Percentiles rank a stretch among this genome's conserved stretches.
These are phyloP conservation scores for Mycena venus DNA, from an alignment of 768 basidiomycete genomes.

Conservation along the genomic window DNA sequence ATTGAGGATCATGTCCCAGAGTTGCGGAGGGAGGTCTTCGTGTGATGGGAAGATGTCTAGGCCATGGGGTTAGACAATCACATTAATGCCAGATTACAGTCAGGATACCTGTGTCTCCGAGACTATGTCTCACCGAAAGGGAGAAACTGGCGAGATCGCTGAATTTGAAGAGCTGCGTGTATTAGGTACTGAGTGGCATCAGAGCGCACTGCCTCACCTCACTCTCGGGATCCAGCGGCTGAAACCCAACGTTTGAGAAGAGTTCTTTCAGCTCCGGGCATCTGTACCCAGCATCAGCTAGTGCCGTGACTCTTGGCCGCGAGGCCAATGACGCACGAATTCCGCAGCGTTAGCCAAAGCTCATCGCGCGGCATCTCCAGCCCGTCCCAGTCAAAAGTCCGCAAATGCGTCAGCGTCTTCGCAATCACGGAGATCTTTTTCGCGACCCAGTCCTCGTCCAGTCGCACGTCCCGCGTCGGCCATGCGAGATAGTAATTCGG, in stretches of 20 bases:
- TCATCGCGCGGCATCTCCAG: constrained; percentile 58
- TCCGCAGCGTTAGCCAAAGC: constrained; percentile 57
- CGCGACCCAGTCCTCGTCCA: constrained; percentile 59
- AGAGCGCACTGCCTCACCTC: constrained; percentile 33
- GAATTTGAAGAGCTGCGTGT: constrained; percentile 56
- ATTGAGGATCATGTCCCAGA: constrained; percentile 64
- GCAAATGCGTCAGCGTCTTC: constrained; percentile 46
- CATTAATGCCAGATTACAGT: background rate
- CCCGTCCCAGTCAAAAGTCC: constrained; percentile 68
- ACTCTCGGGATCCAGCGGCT: constrained; percentile 50
- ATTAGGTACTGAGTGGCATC: background rate
- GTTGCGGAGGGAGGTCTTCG: constrained; percentile 54
- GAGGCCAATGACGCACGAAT: constrained; percentile 47
- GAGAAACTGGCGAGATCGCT: constrained; percentile 59
- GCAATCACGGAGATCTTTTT: constrained; percentile 50
- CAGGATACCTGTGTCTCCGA: constrained; percentile 51
- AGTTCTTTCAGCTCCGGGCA: constrained; percentile 60
- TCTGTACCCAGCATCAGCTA: constrained; percentile 39
- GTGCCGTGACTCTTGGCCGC: background rate
- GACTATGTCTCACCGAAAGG: constrained; percentile 60
- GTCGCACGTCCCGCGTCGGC: constrained; percentile 56
- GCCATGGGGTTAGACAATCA: background rate
- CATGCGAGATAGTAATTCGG: constrained; percentile 68
- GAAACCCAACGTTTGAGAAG: constrained; percentile 58
- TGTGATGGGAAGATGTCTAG: constrained; percentile 54